These are phyloP conservation scores for Mortierella sp. DNA, from an alignment of 371 early-diverging fungal genomes.

Conservation along the genomic window DNA sequence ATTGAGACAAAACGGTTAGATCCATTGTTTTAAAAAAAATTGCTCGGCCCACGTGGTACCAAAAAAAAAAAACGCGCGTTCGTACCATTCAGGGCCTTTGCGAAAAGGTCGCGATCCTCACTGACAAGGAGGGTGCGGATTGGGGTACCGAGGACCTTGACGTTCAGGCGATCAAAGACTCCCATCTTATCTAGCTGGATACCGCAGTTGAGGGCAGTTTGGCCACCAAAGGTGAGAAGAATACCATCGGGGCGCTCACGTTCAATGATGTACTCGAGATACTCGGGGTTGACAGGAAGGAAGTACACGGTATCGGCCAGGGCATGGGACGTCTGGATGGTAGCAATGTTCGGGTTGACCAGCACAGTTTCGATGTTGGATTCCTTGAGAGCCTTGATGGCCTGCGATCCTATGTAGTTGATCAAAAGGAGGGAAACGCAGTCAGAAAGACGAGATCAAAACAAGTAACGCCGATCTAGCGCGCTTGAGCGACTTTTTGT, in stretches of 20 bases:
- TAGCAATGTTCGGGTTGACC: conserved; percentile 97
- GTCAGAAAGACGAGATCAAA: not conserved
- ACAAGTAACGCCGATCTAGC: no score
- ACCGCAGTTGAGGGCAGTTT: conserved; percentile 94
- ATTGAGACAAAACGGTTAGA: no score
- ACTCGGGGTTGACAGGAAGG: conserved; percentile 94
- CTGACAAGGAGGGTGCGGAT: conserved; percentile 88
- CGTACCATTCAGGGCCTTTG: conserved; percentile 81
- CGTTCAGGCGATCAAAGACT: conserved; percentile 76
- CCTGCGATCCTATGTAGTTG: conserved; percentile 77
- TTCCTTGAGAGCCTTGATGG: conserved; percentile 95
- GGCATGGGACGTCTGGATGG: conserved; percentile 94
- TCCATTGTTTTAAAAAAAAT: no score
- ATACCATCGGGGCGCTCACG: conserved; percentile 96
- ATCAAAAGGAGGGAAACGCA: not conserved
- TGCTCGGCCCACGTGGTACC: no score
- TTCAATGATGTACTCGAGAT: conserved; percentile 87
- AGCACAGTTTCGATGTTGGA: conserved; percentile 89
- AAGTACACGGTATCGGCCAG: conserved; percentile 95
- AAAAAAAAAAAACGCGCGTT: conserved; percentile 4
- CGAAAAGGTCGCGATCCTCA: conserved; percentile 96
- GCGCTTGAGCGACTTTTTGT: no score
- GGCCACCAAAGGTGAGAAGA: conserved; percentile 93
- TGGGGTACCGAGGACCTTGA: conserved; percentile 94
- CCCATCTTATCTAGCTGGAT: conserved; percentile 85